A percentile compares a stretch with the other conserved stretches of the same genome.
Evolutionary conservation across 495 filamentous ascomycete species (phyloP).

Genomic region (Talaromyces trachyspermus): DNA sequence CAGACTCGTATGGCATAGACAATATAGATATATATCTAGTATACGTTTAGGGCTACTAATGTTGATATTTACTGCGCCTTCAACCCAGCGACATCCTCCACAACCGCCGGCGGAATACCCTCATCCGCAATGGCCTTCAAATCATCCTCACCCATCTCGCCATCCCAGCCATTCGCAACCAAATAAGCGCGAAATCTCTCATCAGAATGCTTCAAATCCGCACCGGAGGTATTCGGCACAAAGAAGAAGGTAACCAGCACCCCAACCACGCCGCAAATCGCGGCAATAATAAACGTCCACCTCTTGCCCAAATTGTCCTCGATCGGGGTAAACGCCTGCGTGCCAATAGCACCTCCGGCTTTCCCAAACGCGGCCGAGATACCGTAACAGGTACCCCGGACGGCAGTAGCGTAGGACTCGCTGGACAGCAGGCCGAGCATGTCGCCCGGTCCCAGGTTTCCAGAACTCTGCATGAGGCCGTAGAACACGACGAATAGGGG

Average conservation of each 20-base stretch:
- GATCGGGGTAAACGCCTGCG: slow-evolving; percentile 43
- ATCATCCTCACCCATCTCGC: slow-evolving; percentile 39
- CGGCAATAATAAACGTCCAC: slow-evolving; percentile 48
- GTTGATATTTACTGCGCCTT: background rate
- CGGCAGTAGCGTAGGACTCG: slow-evolving; percentile 43
- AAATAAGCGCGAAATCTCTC: slow-evolving; percentile 40
- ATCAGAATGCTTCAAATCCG: slow-evolving; percentile 35
- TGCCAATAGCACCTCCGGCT: slow-evolving; percentile 45
- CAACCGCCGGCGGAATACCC: slow-evolving; percentile 11
- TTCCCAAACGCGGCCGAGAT: slow-evolving; percentile 47
- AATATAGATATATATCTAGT: background rate
- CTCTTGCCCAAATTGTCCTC: slow-evolving; percentile 33
- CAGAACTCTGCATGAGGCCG: slow-evolving; percentile 43
- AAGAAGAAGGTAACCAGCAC: slow-evolving; percentile 46
- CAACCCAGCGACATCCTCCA: background rate
- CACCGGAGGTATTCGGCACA: slow-evolving; percentile 38
- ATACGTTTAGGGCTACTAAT: background rate
- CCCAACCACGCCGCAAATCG: slow-evolving; percentile 44
- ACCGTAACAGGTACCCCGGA: slow-evolving; percentile 45
- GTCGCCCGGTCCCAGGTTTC: slow-evolving; percentile 46
- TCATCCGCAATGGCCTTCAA: slow-evolving; percentile 23
- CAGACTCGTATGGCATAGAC: slow-evolving; percentile 1
- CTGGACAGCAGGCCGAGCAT: slow-evolving; percentile 44
- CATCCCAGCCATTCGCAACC: slow-evolving; percentile 40
- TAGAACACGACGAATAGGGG: slow-evolving; percentile 50